Evolutionary conservation across 805 yeast species (phyloP).

Genomic region (Candida argentea): DNA sequence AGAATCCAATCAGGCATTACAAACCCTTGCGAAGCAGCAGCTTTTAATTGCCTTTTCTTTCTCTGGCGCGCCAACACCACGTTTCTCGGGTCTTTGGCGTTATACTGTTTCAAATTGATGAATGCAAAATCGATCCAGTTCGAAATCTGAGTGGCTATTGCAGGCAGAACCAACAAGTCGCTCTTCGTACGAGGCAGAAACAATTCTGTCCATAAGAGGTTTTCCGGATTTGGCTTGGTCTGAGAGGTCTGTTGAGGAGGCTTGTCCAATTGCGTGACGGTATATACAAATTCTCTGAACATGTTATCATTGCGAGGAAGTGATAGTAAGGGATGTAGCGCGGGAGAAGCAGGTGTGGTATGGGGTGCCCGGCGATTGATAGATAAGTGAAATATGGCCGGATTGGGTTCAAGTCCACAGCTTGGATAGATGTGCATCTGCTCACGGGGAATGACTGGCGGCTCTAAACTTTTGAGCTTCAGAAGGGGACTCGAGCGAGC

Average conservation of each 20-base stretch:
- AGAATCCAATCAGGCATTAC: slow-evolving; percentile 11
- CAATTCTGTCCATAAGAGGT: slow-evolving; percentile 32
- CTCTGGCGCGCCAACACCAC: slow-evolving; percentile 16
- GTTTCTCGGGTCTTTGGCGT: slow-evolving; percentile 24
- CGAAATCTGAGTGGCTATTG: slow-evolving; percentile 13
- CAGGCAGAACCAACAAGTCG: slow-evolving; percentile 23
- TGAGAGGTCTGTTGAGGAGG: slow-evolving; percentile 6
- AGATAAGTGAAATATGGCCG: background rate
- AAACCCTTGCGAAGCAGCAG: slow-evolving; percentile 31
- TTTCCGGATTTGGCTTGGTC: background rate
- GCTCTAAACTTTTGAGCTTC: slow-evolving; percentile 21
- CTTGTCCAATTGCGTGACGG: slow-evolving; percentile 6
- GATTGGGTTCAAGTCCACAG: too few species aligned
- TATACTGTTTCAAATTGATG: slow-evolving; percentile 15
- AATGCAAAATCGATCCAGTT: slow-evolving; percentile 36
- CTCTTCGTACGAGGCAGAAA: slow-evolving; percentile 28
- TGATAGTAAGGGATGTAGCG: background rate
- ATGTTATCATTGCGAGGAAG: background rate
- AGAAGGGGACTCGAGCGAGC: slow-evolving; percentile 20
- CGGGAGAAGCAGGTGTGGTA: background rate
- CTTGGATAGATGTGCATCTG: slow-evolving; percentile 17
- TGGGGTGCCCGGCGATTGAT: background rate
- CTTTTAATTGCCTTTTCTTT: slow-evolving; percentile 9
- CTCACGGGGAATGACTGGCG: slow-evolving; percentile 17
- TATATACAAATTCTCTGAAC: slow-evolving; percentile 2